Percentiles rank a stretch among this genome's conserved stretches.
phyloP scores from a whole-genome alignment of 2,329 filamentous ascomycete species.

The Didymella exigua region DNA sequence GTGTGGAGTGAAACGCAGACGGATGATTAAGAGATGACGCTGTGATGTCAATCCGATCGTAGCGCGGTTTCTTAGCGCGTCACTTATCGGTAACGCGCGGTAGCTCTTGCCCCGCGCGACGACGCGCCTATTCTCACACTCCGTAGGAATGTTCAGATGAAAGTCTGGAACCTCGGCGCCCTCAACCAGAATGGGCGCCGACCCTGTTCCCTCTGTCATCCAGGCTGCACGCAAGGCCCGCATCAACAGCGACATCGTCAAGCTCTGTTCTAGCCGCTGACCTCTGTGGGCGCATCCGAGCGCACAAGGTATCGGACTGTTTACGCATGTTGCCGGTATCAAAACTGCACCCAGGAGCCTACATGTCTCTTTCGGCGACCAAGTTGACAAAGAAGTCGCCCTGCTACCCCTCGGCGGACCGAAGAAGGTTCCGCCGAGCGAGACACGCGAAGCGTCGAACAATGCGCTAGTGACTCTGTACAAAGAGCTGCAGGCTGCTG shows the following conservation, averaged over 20 bases:
- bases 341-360: not conserved
- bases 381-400: not conserved
- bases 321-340: slow-evolving; percentile 30
- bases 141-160: not conserved
- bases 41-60: slow-evolving; percentile 17
- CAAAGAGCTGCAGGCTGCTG: slow-evolving; percentile 15
- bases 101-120: not conserved
- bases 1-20: slow-evolving; percentile 8
- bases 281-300: slow-evolving; percentile 8
- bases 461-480: not conserved
- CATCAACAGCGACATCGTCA: slow-evolving; percentile 31
- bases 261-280: slow-evolving; percentile 12
- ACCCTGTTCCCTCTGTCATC: slow-evolving; percentile 18
- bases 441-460: not conserved
- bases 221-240: slow-evolving; percentile 17
- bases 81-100: slow-evolving; percentile 5
- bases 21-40: slow-evolving; percentile 28
- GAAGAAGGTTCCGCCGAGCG: not conserved
- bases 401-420: slow-evolving; percentile 21
- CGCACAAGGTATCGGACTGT: slow-evolving; percentile 33
- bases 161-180: not conserved
- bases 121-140: not conserved
- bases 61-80: slow-evolving; percentile 6
- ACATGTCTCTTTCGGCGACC: not conserved
- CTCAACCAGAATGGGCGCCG: not conserved